Conservation (phyloP, 2,329 filamentous ascomycete genomes). For the Ilyonectria sp. region DNA sequence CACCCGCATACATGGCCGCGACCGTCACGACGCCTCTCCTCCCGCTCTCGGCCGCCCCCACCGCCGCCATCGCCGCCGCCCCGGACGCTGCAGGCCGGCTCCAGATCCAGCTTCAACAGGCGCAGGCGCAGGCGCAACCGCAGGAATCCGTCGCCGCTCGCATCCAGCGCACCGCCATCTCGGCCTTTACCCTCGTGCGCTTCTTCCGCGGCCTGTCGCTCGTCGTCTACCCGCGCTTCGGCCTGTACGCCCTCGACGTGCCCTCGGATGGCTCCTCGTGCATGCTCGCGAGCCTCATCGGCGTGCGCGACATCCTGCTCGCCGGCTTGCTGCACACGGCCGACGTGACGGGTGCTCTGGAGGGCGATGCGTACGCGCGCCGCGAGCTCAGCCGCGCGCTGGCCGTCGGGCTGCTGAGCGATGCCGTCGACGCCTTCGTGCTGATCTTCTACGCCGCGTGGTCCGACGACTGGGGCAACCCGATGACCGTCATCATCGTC, state of each 20-base stretch:
- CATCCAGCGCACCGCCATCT: constrained; percentile 44
- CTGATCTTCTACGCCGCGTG: constrained; percentile 54
- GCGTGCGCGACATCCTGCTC: constrained; percentile 51
- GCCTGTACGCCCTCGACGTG: constrained; percentile 50
- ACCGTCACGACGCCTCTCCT: constrained; percentile 44
- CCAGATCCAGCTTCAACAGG: constrained; percentile 1
- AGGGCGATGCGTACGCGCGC: constrained; percentile 31
- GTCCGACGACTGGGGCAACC: constrained; percentile 49
- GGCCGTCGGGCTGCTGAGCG: constrained; percentile 50
- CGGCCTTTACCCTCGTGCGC: constrained; percentile 46
- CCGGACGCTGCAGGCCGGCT: constrained; percentile 2
- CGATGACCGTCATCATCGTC: constrained; percentile 48
- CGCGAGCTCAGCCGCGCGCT: constrained; percentile 51
- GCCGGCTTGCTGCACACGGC: constrained; percentile 49
- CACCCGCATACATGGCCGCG: constrained; percentile 35
- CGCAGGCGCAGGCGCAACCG: not conserved
- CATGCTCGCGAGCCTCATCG: constrained; percentile 51
- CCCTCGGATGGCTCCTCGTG: constrained; percentile 45
- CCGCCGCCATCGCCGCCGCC: constrained; percentile 33
- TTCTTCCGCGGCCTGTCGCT: constrained; percentile 49
- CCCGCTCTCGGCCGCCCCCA: constrained; percentile 44
- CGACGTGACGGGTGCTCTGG: constrained; percentile 33
- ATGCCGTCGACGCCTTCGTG: constrained; percentile 53
- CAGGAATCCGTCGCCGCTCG: constrained; percentile 28
- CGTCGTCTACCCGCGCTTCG: constrained; percentile 48